Percentiles rank a stretch among this genome's conserved stretches.
Evolutionary conservation across 2,329 filamentous ascomycete genomes (phyloP).

Genomic region (Lecanicillium sp.): DNA sequence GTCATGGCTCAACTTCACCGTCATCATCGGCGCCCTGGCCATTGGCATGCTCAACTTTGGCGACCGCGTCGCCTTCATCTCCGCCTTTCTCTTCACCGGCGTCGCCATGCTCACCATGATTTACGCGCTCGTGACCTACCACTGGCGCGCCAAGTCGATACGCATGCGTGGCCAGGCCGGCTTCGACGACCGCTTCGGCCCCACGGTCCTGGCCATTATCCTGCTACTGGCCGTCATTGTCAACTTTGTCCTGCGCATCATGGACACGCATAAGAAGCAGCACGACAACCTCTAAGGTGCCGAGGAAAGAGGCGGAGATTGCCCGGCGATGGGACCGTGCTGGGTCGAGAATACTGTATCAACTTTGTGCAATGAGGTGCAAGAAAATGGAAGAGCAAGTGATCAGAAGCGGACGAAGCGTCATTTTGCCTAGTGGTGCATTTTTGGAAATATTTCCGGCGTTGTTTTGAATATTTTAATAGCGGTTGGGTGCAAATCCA

Average conservation of each 20-base stretch:
- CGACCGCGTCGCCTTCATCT: slow-evolving; percentile 88
- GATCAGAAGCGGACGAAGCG: too few species aligned
- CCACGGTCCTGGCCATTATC: slow-evolving; percentile 81
- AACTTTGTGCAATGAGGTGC: neutral
- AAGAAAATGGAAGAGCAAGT: neutral
- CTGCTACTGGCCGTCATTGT: slow-evolving; percentile 85
- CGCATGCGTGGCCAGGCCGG: slow-evolving; percentile 84
- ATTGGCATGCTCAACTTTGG: slow-evolving; percentile 98
- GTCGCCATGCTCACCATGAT: slow-evolving; percentile 94
- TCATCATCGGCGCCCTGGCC: slow-evolving; percentile 92
- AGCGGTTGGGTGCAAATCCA: neutral
- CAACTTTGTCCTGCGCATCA: slow-evolving; percentile 82
- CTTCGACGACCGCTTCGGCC: slow-evolving; percentile 93
- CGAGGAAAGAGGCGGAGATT: too few species aligned
- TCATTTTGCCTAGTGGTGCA: neutral
- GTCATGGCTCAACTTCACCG: slow-evolving; percentile 99
- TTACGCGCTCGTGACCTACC: slow-evolving; percentile 90
- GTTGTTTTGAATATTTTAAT: neutral
- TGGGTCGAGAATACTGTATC: too few species aligned
- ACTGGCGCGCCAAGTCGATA: slow-evolving; percentile 94
- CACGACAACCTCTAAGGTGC: slow-evolving; percentile 14
- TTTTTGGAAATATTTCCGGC: neutral
- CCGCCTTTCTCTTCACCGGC: slow-evolving; percentile 84
- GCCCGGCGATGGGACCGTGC: too few species aligned
- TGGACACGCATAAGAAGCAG: slow-evolving; percentile 32